phyloP scores from a whole-genome alignment of 306 rosid species.

The Pueraria montana region DNA sequence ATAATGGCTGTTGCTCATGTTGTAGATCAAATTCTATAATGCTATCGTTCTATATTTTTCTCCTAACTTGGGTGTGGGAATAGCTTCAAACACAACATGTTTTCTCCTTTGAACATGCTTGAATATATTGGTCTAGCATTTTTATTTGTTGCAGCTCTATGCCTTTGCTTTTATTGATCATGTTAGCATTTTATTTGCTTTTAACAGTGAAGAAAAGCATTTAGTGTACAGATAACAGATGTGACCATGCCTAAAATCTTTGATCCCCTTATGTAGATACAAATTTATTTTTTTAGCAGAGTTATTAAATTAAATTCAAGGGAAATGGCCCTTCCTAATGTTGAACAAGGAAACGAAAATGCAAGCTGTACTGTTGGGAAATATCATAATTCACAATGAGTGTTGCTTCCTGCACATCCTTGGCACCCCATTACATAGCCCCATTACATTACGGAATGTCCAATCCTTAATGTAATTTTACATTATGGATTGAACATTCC shows the following conservation, averaged over 20 bases:
- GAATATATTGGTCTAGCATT: neutral
- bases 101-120: neutral
- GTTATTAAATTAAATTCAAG: constrained; percentile 61
- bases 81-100: neutral
- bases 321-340: constrained; percentile 59
- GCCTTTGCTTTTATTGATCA: neutral
- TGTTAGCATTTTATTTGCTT: neutral
- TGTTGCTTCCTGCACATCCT: no score
- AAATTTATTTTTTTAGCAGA: constrained; percentile 55
- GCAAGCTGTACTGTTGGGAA: constrained; percentile 30
- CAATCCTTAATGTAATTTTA: no score
- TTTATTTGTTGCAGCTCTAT: neutral
- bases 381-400: constrained; percentile 46
- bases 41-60: neutral
- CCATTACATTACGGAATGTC: no score
- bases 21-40: no score
- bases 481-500: no score
- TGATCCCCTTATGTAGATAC: constrained; percentile 65
- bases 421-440: no score
- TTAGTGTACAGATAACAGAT: neutral
- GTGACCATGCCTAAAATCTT: no score
- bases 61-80: neutral
- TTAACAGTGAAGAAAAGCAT: neutral
- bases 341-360: constrained; percentile 44
- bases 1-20: no score